phyloP scores from a whole-genome alignment of 192 early-diverging fungal species.

The Coemansia sp. region DNA sequence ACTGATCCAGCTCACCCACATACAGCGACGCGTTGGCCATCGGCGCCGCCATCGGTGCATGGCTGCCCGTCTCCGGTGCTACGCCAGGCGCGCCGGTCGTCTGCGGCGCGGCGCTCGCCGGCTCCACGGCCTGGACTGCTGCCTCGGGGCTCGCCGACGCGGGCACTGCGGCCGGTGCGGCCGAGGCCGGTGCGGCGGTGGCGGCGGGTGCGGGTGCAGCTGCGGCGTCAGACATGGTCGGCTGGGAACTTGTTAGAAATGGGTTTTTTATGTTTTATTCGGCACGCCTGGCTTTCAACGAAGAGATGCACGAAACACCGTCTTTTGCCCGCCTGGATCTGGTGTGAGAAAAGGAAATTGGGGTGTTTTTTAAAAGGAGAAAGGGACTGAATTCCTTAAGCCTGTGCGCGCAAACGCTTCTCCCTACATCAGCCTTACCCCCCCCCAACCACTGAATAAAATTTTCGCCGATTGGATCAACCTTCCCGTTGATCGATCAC shows the following conservation, averaged over 20 bases:
- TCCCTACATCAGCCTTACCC: no score
- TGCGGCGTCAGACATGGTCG: constrained; percentile 43
- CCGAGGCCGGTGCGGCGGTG: no score
- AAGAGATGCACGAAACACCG: no score
- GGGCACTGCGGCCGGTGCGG: no score
- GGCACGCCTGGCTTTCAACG: constrained; percentile 25
- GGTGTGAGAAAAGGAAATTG: constrained; percentile 18
- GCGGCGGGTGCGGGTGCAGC: constrained; percentile 36
- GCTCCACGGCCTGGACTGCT: constrained; percentile 18
- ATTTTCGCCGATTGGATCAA: no score
- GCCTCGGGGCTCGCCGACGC: no score
- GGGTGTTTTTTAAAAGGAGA: constrained; percentile 26
- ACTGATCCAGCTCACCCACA: constrained; percentile 94
- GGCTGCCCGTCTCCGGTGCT: constrained; percentile 2
- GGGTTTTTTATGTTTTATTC: constrained; percentile 32
- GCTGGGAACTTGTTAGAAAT: no score
- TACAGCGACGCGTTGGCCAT: constrained; percentile 77
- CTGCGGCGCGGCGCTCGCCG: constrained; percentile 46
- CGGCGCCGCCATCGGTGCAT: no score
- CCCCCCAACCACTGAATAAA: no score
- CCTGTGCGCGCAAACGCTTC: no score
- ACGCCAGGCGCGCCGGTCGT: constrained; percentile 35
- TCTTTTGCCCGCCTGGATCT: neutral
- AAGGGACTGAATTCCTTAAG: no score
- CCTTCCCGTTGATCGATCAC: no score